Evolutionary conservation across 1,139 yeast species (phyloP).

Genomic region (Saccharomyces pastorianus): DNA sequence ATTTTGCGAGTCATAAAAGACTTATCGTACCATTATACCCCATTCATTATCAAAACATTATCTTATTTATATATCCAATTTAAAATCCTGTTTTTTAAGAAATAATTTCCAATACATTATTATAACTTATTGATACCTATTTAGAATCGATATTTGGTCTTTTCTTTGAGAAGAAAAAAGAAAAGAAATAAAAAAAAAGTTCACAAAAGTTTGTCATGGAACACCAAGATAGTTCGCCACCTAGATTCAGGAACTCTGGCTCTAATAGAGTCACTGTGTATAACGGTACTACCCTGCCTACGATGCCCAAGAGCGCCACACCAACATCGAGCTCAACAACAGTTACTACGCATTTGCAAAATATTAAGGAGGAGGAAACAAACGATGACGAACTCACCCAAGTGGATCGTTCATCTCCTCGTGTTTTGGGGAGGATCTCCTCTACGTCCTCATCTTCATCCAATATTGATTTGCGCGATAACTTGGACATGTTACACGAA

Average conservation of each 20-base stretch:
- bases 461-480: not conserved
- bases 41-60: not conserved
- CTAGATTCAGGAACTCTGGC: not conserved
- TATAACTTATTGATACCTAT: not conserved
- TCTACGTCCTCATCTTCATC: not conserved
- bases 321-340: not conserved
- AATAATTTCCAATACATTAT: not conserved
- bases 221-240: not conserved
- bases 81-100: not conserved
- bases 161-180: not conserved
- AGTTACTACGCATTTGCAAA: conserved; percentile 14
- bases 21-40: not conserved
- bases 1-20: not conserved
- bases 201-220: not conserved
- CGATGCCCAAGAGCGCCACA: not conserved
- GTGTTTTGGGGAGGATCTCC: not conserved
- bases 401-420: conserved; percentile 2
- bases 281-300: not conserved
- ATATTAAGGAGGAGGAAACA: conserved; percentile 24
- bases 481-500: not conserved
- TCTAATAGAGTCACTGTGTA: not conserved
- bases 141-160: not conserved
- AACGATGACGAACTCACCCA: conserved; percentile 9
- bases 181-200: not conserved
- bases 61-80: not conserved